phyloP scores from a whole-genome alignment of 208 protist species.

The Trypanosoma platydactyli region DNA sequence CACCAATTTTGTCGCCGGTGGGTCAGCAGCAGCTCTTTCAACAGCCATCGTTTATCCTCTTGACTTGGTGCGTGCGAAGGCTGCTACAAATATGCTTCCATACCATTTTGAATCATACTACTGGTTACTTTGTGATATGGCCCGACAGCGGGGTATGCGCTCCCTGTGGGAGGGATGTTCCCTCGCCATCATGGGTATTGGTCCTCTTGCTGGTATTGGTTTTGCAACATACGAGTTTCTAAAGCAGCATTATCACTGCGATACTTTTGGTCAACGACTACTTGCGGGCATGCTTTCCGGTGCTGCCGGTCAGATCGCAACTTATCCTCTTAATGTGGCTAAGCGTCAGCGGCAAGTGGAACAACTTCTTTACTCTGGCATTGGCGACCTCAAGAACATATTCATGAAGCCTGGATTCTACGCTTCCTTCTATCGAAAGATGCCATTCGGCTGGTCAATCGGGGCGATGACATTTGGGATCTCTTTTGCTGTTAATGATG shows the following conservation, averaged over 20 bases:
- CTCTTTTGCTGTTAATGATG: constrained; percentile 81
- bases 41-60: constrained; percentile 91
- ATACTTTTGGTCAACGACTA: constrained; percentile 67
- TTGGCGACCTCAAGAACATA: constrained; percentile 44
- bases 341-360: constrained; percentile 83
- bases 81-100: constrained; percentile 37
- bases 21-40: constrained; percentile 76
- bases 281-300: constrained; percentile 72
- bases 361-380: constrained; percentile 42
- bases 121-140: constrained; percentile 70
- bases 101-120: constrained; percentile 67
- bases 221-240: constrained; percentile 91
- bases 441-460: constrained; percentile 70
- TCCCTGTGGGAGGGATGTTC: constrained; percentile 80
- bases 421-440: constrained; percentile 64
- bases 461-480: constrained; percentile 77
- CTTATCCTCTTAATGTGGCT: constrained; percentile 88
- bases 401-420: constrained; percentile 47
- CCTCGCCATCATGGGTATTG: constrained; percentile 88
- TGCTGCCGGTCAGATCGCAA: constrained; percentile 66
- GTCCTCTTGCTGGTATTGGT: constrained; percentile 82
- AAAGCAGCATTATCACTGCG: constrained; percentile 63
- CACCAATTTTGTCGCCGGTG: constrained; percentile 84
- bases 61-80: constrained; percentile 86
- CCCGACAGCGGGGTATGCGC: constrained; percentile 45